These are phyloP conservation scores for Asterochloris sp. DNA, from an alignment of 139 green algal species.

Conservation along the genomic window DNA sequence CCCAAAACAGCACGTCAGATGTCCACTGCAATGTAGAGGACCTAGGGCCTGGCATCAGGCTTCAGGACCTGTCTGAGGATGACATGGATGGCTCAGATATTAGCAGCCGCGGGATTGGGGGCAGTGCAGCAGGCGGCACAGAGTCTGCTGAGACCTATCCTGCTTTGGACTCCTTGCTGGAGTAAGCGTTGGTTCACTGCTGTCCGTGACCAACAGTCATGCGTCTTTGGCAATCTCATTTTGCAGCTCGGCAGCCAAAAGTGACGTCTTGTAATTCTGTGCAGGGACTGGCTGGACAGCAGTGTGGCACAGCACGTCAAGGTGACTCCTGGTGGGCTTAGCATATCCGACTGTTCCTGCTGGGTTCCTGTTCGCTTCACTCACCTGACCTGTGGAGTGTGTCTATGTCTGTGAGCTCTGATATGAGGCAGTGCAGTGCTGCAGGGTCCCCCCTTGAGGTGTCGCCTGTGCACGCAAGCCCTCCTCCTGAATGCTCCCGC, in stretches of 20 bases:
- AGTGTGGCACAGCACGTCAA: neutral
- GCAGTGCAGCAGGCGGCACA: neutral
- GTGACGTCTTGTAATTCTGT: neutral
- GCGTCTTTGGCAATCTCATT: neutral
- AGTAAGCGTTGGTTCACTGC: too few relatives aligned
- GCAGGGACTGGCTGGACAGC: slow-evolving; percentile 5
- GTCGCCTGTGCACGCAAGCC: slow-evolving; percentile 24
- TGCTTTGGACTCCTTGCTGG: too few relatives aligned
- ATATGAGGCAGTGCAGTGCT: neutral
- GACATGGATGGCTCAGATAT: slow-evolving; percentile 27
- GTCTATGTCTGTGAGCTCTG: too few relatives aligned
- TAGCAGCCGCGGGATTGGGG: neutral
- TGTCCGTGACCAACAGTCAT: too few relatives aligned
- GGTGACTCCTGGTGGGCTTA: neutral
- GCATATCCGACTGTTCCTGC: neutral
- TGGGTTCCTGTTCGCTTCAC: neutral
- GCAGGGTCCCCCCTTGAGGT: slow-evolving; percentile 28
- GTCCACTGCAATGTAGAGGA: too few relatives aligned
- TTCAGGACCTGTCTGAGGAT: slow-evolving; percentile 42
- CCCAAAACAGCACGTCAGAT: too few relatives aligned
- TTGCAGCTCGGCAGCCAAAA: neutral
- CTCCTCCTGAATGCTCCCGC: slow-evolving; percentile 31
- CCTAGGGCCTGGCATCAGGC: neutral
- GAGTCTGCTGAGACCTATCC: too few relatives aligned
- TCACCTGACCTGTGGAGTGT: too few relatives aligned